Conservation (phyloP, 176 grass and related monocot genomes). For the Tuctoria greenei region DNA sequence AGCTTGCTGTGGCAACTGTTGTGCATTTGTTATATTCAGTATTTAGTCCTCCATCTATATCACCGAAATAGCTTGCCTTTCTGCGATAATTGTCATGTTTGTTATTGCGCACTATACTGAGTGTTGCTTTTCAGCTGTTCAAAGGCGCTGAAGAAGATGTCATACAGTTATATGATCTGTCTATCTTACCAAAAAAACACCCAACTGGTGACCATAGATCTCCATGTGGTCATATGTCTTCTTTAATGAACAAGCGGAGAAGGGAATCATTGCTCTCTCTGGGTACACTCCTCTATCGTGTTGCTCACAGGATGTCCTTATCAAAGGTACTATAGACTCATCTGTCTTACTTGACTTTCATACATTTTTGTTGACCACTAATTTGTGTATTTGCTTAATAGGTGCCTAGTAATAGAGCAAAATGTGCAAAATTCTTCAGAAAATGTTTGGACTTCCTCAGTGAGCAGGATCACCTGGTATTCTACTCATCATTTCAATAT, state of each 20-base stretch:
- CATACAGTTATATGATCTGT: slow-evolving; percentile 91
- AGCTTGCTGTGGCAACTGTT: not conserved
- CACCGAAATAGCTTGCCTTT: slow-evolving; percentile 15
- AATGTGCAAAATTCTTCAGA: slow-evolving; percentile 89
- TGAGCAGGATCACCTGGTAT: slow-evolving; percentile 94
- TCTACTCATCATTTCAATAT: slow-evolving; percentile 23
- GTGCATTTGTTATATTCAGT: not conserved
- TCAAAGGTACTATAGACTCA: slow-evolving; percentile 65
- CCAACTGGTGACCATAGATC: slow-evolving; percentile 66
- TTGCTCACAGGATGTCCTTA: slow-evolving; percentile 96
- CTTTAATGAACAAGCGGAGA: slow-evolving; percentile 87
- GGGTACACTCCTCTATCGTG: slow-evolving; percentile 88
- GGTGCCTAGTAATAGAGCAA: slow-evolving; percentile 82
- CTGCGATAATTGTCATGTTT: slow-evolving; percentile 7
- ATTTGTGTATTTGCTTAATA: slow-evolving; percentile 41
- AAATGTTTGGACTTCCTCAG: slow-evolving; percentile 96
- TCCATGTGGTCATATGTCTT: slow-evolving; percentile 62
- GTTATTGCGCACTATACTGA: slow-evolving; percentile 36
- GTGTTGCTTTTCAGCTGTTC: slow-evolving; percentile 67
- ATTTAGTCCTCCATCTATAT: slow-evolving; percentile 1
- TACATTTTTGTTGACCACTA: slow-evolving; percentile 18
- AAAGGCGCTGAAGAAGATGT: slow-evolving; percentile 97
- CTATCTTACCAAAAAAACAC: slow-evolving; percentile 69
- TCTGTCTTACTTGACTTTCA: slow-evolving; percentile 3
- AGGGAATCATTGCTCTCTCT: slow-evolving; percentile 90